These are phyloP conservation scores for Capsicum baccatum DNA, from an alignment of 257 asterid genomes.

Conservation along the genomic window DNA sequence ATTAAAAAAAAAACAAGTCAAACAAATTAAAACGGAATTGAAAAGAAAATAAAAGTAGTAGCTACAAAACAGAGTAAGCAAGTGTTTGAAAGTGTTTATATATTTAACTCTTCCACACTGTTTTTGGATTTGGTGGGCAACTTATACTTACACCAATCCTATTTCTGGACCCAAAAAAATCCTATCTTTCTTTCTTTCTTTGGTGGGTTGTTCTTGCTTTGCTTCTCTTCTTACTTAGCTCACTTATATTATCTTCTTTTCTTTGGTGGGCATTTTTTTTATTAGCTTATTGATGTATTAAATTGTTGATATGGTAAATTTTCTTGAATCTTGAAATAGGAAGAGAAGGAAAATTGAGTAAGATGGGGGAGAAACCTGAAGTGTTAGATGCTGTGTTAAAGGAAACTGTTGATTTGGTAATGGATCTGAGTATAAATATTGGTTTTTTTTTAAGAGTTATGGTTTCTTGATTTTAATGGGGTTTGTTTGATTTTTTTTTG, in stretches of 20 bases:
- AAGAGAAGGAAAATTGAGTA: background rate
- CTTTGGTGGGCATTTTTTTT: background rate
- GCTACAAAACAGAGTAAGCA: no score
- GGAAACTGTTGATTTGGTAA: conserved; percentile 99
- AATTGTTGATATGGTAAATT: background rate
- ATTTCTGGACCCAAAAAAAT: conserved; percentile 5
- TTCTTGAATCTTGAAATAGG: conserved; percentile 24
- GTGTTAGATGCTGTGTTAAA: conserved; percentile 95
- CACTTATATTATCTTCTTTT: background rate
- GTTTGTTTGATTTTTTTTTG: conserved; percentile 11
- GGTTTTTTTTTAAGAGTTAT: conserved; percentile 25
- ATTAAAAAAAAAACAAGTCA: no score
- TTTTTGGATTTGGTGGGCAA: conserved; percentile 18
- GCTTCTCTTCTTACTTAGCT: background rate
- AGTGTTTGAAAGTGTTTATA: no score
- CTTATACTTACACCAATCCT: background rate
- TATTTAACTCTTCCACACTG: background rate
- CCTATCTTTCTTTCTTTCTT: conserved; percentile 31
- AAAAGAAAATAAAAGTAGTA: no score
- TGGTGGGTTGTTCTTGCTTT: conserved; percentile 20
- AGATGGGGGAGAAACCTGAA: conserved; percentile 90
- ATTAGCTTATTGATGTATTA: background rate
- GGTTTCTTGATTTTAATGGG: conserved; percentile 12
- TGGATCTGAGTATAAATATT: conserved; percentile 62
- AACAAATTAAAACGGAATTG: no score